Conservation (phyloP, 108 stramenopile species). For the Pseudonitzschia multistriata region DNA sequence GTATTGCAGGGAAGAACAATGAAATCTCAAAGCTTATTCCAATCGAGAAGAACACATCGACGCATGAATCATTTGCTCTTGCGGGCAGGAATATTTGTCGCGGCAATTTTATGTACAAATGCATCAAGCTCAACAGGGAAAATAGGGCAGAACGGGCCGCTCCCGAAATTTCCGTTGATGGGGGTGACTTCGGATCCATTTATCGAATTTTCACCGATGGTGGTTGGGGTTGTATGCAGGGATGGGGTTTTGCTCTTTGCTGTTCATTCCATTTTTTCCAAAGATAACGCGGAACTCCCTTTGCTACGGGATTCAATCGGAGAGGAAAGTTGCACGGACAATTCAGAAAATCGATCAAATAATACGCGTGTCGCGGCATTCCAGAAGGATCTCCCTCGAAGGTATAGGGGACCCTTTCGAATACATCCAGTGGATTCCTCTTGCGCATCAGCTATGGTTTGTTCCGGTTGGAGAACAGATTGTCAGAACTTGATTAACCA, state of each 20-base stretch:
- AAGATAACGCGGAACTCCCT: conserved; percentile 10
- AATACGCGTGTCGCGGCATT: conserved; percentile 1
- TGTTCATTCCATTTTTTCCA: conserved; percentile 39
- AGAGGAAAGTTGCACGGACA: neutral
- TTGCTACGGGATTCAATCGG: neutral
- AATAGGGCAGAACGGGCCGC: neutral
- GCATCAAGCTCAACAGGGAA: neutral
- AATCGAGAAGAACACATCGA: neutral
- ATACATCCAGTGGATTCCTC: conserved; percentile 51
- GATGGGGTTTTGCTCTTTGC: conserved; percentile 67
- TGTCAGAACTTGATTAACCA: conserved; percentile 46
- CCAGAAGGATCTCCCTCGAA: conserved; percentile 42
- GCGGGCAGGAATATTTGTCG: neutral
- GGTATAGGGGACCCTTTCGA: conserved; percentile 61
- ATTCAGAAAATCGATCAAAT: neutral
- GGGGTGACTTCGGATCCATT: conserved; percentile 40
- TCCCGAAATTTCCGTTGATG: neutral
- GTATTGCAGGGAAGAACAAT: neutral
- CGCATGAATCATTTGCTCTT: neutral
- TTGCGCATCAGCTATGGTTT: conserved; percentile 50
- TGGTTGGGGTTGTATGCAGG: conserved; percentile 58
- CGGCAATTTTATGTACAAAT: neutral
- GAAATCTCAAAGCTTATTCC: neutral
- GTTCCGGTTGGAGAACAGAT: conserved; percentile 79
- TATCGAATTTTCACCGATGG: conserved; percentile 58